Base-by-base conservation (phyloP, 2,329 filamentous ascomycete genomes). In the Sporothrix dimorphospora region DNA sequence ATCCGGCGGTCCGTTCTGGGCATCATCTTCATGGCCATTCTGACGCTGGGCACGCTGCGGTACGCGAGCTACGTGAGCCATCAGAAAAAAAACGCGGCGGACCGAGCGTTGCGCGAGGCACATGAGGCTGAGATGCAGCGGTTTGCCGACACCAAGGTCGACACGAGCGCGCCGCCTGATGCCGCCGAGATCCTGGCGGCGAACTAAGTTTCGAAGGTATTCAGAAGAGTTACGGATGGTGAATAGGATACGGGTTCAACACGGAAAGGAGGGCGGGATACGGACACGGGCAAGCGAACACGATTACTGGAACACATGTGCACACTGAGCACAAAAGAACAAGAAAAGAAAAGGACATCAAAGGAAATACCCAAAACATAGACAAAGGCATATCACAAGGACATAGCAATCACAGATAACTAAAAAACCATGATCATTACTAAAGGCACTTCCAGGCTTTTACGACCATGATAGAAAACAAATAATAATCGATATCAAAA, bases 1-100 rank as follows among this genome's bases (percentile, higher is more conserved):
- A 93, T 90, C 74, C 83, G 88, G 71, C 84, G 89, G 69, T 88
- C 89, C 27, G 88, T 89, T 38, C 79, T 89, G 49, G 89, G 89
- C n/a, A 90, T 91, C 74, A 78, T 90, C 69, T 89, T 91, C 81
- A 89, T 91, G 88, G 89, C 85, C 40, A 82, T 91, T 45, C 78
- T 90, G 73, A 89, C 88, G 8, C 80, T 91, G 16, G 84, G 84
- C 14, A 87, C 86, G 38, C 80, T 91, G 67, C 85, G 88, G 30
- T 91, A 90, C 77, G 84, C 86, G 3, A 89, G 87, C 59, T 89
- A 88, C 74, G 81, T 85, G 40, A 81, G 81, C 73, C 85, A 88
- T 69, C 82, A 87, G 79, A 82, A 81, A 76, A 80, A 86, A 78
- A 83, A 80, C 76, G 83, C 85, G 78, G 82, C 79, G 16, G 83